Evolutionary conservation across 768 basidiomycete genomes (phyloP), one percentile per base, ranked within the genome.

Genomic region (Pleurotus cornucopiae): DNA sequence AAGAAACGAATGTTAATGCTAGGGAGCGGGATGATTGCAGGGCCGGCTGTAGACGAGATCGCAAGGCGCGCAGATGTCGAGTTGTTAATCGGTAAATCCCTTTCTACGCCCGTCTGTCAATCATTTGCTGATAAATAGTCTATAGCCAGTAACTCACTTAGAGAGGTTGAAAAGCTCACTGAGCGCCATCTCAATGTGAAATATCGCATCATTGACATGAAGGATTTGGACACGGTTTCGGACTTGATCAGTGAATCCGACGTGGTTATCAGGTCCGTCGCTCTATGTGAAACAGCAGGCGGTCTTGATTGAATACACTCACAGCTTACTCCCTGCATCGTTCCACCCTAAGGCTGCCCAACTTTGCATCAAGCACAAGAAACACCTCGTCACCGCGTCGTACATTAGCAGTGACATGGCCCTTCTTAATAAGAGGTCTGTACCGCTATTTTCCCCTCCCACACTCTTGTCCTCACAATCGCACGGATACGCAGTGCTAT

Each of bases 1-100:
- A 84, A 81, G 70, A 87, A 86, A 73, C 82, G 78, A 62, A 79
- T 94, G 0, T 68, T 98, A 34, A 74, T 97, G 64, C 78, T 98
- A 2, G 95, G 95, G 6, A 93, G 90, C 54, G 95, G 95, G n/a
- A 93, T 97, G 85, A 95, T 98, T 16, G 92, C 94, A 4, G 88
- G 87, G 2, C 95, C 95, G 13, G 90, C 91, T 0, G 85, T 93
- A 2, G 82, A 89, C 51, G 81, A 88, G 63, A 77, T 97, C 48
- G 80, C 82, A 43, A 75, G 76, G 60, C 73, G 84, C 55, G 61
- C 65, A 0, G 88, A 91, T 60, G 71, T 94, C 0, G 77, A 86
- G 54, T 69, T 97, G 25, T 68, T 89, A 4, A 83, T 97, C 58
- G 94, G 94, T 94, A 59, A 65, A 86, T 79, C 43, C 30, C 3